Percentiles rank a stretch among this genome's conserved stretches.
These are phyloP conservation scores for Globisporangium orthogonon DNA, from an alignment of 352 stramenopile genomes.

Conservation along the genomic window DNA sequence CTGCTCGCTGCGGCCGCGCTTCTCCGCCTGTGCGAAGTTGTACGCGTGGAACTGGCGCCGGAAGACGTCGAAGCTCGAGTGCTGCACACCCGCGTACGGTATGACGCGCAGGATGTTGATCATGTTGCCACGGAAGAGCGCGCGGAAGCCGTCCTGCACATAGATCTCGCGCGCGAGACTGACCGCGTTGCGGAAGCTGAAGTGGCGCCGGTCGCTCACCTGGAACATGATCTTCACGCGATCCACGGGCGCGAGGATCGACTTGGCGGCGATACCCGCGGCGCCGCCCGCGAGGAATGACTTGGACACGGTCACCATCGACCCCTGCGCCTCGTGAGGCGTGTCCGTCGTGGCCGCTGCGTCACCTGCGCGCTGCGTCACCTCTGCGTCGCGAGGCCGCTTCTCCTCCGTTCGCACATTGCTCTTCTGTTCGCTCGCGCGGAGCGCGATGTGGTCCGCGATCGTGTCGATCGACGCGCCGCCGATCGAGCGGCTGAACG, in stretches of 20 bases:
- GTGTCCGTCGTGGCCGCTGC: not conserved
- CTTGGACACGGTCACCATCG: slow-evolving; percentile 70
- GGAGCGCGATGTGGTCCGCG: not conserved
- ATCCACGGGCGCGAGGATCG: slow-evolving; percentile 62
- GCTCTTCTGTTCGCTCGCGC: not conserved
- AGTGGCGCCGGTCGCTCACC: slow-evolving; percentile 62
- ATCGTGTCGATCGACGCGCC: not conserved
- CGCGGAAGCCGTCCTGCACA: slow-evolving; percentile 56
- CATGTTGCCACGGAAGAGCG: slow-evolving; percentile 70
- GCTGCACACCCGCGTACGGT: slow-evolving; percentile 72
- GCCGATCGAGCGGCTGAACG: not conserved
- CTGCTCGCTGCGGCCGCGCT: slow-evolving; percentile 17
- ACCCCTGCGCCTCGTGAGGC: slow-evolving; percentile 17
- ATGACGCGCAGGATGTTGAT: slow-evolving; percentile 76
- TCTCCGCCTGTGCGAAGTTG: slow-evolving; percentile 53
- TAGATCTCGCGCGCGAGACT: slow-evolving; percentile 61
- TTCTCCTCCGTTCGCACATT: too few species aligned
- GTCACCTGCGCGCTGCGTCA: not conserved
- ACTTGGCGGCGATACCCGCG: slow-evolving; percentile 76
- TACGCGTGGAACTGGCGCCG: slow-evolving; percentile 73
- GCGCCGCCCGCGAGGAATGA: slow-evolving; percentile 72
- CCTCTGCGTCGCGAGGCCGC: too few species aligned
- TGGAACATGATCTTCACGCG: slow-evolving; percentile 87
- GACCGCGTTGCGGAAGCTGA: slow-evolving; percentile 69
- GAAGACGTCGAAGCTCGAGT: slow-evolving; percentile 84